These are phyloP conservation scores for Jackrogersella minutella DNA, from an alignment of 495 filamentous ascomycete genomes.

Conservation along the genomic window DNA sequence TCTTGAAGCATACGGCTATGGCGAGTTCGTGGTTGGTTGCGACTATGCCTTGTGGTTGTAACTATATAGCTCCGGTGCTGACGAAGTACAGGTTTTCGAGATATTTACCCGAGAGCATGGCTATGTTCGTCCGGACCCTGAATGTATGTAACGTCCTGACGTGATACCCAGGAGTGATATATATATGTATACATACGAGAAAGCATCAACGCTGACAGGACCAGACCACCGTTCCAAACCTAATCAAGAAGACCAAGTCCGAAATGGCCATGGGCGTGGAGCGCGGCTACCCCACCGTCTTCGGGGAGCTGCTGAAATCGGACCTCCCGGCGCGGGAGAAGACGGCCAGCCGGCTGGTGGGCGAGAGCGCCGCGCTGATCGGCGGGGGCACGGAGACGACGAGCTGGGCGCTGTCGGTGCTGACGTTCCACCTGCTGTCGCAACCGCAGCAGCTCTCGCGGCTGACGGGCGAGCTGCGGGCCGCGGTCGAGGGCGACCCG, in stretches of 20 bases:
- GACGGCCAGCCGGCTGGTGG: neutral
- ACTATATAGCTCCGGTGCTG: neutral
- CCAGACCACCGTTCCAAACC: conserved; percentile 21
- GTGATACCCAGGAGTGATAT: neutral
- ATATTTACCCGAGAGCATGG: conserved; percentile 14
- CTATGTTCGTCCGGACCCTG: conserved; percentile 9
- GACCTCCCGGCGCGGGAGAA: conserved; percentile 8
- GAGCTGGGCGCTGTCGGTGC: conserved; percentile 47
- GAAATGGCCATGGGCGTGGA: neutral
- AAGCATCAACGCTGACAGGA: neutral
- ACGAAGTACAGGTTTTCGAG: conserved; percentile 7
- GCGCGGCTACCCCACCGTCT: conserved; percentile 12
- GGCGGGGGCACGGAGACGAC: conserved; percentile 60
- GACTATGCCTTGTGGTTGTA: neutral
- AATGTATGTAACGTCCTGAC: conserved; percentile 22
- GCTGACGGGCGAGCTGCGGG: conserved; percentile 48
- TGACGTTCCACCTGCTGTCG: conserved; percentile 50
- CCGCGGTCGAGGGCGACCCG: conserved; percentile 28
- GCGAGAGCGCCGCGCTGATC: conserved; percentile 55
- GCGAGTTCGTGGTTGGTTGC: conserved; percentile 8
- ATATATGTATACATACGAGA: neutral
- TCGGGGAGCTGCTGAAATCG: conserved; percentile 8
- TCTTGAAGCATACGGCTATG: neutral
- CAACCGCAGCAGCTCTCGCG: conserved; percentile 40
- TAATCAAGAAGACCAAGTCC: conserved; percentile 4